Conservation (phyloP, 257 asterid species). For the Ehretia macrophylla region DNA sequence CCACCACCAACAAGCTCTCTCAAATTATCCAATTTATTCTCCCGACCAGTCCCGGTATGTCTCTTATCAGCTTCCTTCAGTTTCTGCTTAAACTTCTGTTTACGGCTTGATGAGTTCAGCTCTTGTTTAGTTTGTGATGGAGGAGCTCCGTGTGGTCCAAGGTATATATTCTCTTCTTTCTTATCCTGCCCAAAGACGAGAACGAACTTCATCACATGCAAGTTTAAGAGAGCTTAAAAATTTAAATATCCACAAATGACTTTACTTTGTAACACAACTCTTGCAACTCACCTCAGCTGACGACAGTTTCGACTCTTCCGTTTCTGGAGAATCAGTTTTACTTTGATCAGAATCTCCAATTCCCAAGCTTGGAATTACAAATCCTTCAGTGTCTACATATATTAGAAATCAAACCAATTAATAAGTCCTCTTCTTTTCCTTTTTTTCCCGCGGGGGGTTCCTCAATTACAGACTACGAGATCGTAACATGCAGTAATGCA, state of each 20-base stretch:
- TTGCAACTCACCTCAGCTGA: slow-evolving; percentile 41
- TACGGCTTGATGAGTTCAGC: slow-evolving; percentile 44
- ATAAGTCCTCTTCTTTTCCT: too few relatives aligned
- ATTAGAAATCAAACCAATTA: slow-evolving; percentile 1
- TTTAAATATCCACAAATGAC: not conserved
- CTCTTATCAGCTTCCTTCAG: slow-evolving; percentile 74
- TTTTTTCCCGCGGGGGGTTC: too few relatives aligned
- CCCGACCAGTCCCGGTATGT: slow-evolving; percentile 60
- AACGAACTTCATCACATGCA: slow-evolving; percentile 5
- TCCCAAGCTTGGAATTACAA: slow-evolving; percentile 84
- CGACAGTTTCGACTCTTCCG: slow-evolving; percentile 42
- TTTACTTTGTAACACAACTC: not conserved
- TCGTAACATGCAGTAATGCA: not conserved
- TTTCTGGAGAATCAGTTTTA: slow-evolving; percentile 27
- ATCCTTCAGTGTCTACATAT: slow-evolving; percentile 73
- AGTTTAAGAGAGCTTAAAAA: not conserved
- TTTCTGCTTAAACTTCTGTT: slow-evolving; percentile 72
- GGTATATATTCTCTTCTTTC: slow-evolving; percentile 72
- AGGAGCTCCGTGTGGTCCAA: slow-evolving; percentile 97
- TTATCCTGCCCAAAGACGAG: slow-evolving; percentile 41
- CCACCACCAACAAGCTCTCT: slow-evolving; percentile 81
- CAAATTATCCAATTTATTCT: slow-evolving; percentile 70
- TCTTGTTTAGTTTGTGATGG: slow-evolving; percentile 74
- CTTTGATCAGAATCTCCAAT: slow-evolving; percentile 40
- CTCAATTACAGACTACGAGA: not conserved